Conservation (phyloP, 192 early-diverging fungal species). For the Coemansia erecta region DNA sequence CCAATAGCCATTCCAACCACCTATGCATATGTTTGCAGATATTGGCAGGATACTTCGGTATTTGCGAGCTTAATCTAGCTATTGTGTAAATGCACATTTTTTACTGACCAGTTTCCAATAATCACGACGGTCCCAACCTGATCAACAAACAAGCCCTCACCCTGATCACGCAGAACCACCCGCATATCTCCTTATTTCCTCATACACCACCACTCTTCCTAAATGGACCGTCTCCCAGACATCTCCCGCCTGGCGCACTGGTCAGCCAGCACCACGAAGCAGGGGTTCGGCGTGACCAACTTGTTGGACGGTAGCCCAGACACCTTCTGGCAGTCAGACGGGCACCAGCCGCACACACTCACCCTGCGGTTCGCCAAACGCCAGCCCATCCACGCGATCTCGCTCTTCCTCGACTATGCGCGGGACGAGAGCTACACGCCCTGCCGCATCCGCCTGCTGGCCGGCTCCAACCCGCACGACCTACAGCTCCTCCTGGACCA, state of each 20-base stretch:
- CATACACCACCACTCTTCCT: background rate
- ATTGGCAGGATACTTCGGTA: too few species aligned
- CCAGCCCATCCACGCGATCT: conserved; percentile 27
- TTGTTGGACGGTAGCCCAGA: conserved; percentile 24
- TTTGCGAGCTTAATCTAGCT: too few species aligned
- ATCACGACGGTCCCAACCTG: too few species aligned
- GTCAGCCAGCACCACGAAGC: conserved; percentile 38
- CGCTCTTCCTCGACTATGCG: conserved; percentile 33
- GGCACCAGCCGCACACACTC: conserved; percentile 42
- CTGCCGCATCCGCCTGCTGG: conserved; percentile 19
- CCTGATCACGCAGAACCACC: too few species aligned
- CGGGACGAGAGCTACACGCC: conserved; percentile 53
- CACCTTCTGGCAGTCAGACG: conserved; percentile 53
- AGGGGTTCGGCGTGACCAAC: conserved; percentile 24
- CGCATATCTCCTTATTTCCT: background rate
- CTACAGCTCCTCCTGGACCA: conserved; percentile 24
- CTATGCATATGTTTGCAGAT: too few species aligned
- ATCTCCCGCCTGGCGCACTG: conserved; percentile 22
- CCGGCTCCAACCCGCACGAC: conserved; percentile 31
- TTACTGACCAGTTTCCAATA: too few species aligned
- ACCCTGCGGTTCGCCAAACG: conserved; percentile 22
- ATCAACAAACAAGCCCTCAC: too few species aligned
- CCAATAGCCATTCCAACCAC: too few species aligned
- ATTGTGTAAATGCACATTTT: too few species aligned
- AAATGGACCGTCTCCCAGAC: conserved; percentile 13